Evolutionary conservation across 441 rosid genomes (phyloP).

Genomic region (Cnidoscolus chayamansa): DNA sequence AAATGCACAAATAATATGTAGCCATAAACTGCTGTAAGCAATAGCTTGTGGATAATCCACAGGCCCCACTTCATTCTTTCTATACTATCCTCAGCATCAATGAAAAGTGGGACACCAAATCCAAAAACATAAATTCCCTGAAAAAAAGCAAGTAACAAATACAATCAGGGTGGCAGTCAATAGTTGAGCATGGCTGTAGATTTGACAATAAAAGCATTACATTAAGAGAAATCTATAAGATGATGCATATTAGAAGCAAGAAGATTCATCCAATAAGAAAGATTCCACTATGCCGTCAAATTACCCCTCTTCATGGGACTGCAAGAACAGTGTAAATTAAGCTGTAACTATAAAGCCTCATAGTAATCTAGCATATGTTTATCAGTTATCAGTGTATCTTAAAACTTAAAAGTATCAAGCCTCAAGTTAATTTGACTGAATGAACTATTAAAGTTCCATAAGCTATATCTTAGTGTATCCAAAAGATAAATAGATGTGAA

Average conservation of each 20-base stretch:
- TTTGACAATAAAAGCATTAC: not conserved
- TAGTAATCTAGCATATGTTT: too few species aligned
- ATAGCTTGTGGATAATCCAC: slow-evolving; percentile 44
- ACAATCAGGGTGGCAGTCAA: not conserved
- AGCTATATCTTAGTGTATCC: too few species aligned
- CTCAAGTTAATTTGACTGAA: not conserved
- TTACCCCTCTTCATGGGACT: not conserved
- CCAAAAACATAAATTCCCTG: slow-evolving; percentile 51
- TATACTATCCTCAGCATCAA: slow-evolving; percentile 29
- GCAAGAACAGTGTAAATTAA: too few species aligned
- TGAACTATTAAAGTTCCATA: not conserved
- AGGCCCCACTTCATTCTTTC: slow-evolving; percentile 46
- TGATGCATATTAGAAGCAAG: not conserved
- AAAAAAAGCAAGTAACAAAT: not conserved
- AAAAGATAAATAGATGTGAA: too few species aligned
- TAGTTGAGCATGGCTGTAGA: not conserved
- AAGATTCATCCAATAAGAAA: not conserved
- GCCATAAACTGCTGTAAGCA: slow-evolving; percentile 41
- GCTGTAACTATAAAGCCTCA: too few species aligned
- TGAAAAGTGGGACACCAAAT: slow-evolving; percentile 42
- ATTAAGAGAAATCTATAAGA: not conserved
- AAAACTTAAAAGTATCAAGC: not conserved
- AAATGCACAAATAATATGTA: slow-evolving; percentile 47
- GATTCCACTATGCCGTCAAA: not conserved
- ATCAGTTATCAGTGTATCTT: too few species aligned